phyloP scores from a whole-genome alignment of 441 rosid species.

The Gossypium gossypioides region DNA sequence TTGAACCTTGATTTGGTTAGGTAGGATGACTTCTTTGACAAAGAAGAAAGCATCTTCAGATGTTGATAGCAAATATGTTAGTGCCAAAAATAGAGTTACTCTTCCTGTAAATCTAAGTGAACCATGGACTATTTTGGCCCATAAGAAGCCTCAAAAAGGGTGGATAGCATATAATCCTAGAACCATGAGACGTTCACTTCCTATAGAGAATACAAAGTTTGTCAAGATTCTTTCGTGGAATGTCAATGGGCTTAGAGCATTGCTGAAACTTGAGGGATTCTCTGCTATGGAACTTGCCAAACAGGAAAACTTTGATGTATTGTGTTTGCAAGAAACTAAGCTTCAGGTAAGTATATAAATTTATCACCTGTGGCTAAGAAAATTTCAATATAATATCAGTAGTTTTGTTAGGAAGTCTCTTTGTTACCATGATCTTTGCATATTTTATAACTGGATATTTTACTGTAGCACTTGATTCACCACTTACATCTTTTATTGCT shows the following conservation, averaged over 20 bases:
- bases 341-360: slow-evolving; percentile 46
- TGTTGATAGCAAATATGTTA: slow-evolving; percentile 19
- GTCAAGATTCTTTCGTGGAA: slow-evolving; percentile 82
- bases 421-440: background rate
- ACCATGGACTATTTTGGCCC: slow-evolving; percentile 81
- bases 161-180: slow-evolving; percentile 79
- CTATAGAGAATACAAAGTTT: slow-evolving; percentile 30
- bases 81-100: slow-evolving; percentile 16
- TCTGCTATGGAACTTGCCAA: slow-evolving; percentile 72
- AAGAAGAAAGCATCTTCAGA: slow-evolving; percentile 28
- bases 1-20: slow-evolving; percentile 21
- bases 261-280: slow-evolving; percentile 58
- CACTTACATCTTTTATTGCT: background rate
- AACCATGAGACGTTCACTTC: slow-evolving; percentile 64
- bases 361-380: background rate
- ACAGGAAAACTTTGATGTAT: slow-evolving; percentile 69
- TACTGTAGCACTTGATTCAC: background rate
- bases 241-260: slow-evolving; percentile 82
- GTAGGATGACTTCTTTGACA: slow-evolving; percentile 16
- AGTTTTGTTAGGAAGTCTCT: background rate
- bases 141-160: slow-evolving; percentile 83
- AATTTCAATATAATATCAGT: background rate
- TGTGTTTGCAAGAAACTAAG: slow-evolving; percentile 95
- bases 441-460: background rate
- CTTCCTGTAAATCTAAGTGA: slow-evolving; percentile 31